Evolutionary conservation across 495 filamentous ascomycete genomes (phyloP).

Genomic region (Aspergillus sclerotiicarbonarius): DNA sequence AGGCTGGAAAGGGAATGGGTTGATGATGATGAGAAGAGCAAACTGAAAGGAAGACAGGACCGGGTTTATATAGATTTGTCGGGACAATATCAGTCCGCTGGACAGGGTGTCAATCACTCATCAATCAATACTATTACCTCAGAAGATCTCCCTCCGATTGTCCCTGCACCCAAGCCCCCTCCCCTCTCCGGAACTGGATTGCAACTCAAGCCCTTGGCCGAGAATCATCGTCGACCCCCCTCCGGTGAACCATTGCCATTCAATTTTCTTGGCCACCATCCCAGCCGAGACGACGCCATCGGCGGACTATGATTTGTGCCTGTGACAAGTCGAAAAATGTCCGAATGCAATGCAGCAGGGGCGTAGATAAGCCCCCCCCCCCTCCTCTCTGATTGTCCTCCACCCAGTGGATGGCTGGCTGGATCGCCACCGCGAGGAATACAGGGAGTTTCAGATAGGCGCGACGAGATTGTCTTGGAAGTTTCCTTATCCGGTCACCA

Average conservation of each 20-base stretch:
- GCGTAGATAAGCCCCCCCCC: background rate
- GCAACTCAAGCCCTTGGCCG: slow-evolving; percentile 7
- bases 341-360: background rate
- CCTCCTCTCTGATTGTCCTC: background rate
- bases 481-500: background rate
- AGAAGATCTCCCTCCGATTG: background rate
- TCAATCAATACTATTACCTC: background rate
- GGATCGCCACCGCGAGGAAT: background rate
- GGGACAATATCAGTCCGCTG: background rate
- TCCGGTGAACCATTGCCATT: background rate
- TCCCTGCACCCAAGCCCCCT: background rate
- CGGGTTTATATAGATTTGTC: slow-evolving; percentile 8
- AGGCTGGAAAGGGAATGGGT: background rate
- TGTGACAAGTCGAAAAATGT: background rate
- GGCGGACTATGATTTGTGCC: slow-evolving; percentile 1
- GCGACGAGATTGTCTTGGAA: background rate
- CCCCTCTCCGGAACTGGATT: background rate
- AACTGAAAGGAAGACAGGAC: background rate
- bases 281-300: background rate
- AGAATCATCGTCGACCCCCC: background rate
- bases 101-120: background rate
- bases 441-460: background rate
- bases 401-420: background rate
- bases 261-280: slow-evolving; percentile 1
- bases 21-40: slow-evolving; percentile 1